Evolutionary conservation across 1,284 basidiomycete genomes (phyloP).

Genomic region (Apiotrichum veenhuisii): DNA sequence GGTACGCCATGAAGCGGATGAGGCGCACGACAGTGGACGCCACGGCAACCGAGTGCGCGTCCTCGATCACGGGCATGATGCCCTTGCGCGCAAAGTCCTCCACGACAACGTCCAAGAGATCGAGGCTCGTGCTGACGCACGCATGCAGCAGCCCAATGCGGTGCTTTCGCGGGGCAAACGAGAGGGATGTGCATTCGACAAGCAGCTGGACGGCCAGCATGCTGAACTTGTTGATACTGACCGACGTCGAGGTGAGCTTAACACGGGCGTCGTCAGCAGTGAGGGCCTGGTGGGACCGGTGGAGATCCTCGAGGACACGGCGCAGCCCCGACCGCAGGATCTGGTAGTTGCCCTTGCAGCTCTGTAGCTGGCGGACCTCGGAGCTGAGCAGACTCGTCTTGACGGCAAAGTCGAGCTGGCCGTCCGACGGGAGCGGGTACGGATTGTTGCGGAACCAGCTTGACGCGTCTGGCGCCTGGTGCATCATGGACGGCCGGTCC

Average conservation of each 20-base stretch:
- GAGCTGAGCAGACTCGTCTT: constrained; percentile 19
- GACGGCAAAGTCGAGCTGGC: constrained; percentile 24
- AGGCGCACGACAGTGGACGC: constrained; percentile 22
- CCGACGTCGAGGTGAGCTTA: constrained; percentile 18
- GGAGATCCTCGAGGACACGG: constrained; percentile 19
- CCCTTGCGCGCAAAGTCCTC: constrained; percentile 23
- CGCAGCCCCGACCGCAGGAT: constrained; percentile 20
- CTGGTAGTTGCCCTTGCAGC: constrained; percentile 19
- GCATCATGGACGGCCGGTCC: constrained; percentile 24
- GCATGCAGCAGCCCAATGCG: constrained; percentile 19
- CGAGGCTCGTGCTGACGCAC: constrained; percentile 18
- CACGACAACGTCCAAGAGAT: constrained; percentile 21
- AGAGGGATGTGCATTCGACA: constrained; percentile 20
- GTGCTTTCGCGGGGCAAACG: constrained; percentile 18
- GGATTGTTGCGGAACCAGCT: constrained; percentile 18
- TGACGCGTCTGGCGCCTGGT: constrained; percentile 15
- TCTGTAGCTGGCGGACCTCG: constrained; percentile 20
- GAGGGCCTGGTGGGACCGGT: constrained; percentile 15
- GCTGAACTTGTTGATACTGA: constrained; percentile 26
- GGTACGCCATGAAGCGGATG: constrained; percentile 20
- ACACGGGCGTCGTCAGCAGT: constrained; percentile 8
- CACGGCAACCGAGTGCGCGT: constrained; percentile 23
- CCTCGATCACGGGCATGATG: constrained; percentile 28
- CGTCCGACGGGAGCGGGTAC: constrained; percentile 20
- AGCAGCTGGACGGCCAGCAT: constrained; percentile 16